Evolutionary conservation across 2,329 filamentous ascomycete genomes (phyloP).

Genomic region (Trichoderma sp.): DNA sequence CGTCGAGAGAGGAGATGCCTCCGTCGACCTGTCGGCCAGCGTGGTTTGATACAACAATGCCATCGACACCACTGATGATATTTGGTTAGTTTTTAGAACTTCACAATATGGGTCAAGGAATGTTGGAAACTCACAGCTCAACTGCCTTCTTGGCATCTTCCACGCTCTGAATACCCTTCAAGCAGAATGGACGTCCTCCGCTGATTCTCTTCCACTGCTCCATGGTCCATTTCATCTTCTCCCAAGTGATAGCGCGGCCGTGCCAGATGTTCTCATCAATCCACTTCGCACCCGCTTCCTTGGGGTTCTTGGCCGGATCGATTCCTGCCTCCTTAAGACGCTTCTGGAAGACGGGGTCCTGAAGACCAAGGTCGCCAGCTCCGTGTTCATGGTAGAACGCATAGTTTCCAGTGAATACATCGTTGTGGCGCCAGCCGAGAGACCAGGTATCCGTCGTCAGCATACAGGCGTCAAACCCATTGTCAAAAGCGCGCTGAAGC

Average conservation of each 20-base stretch:
- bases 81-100: no score
- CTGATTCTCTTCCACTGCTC: conserved; percentile 62
- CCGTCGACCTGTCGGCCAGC: conserved; percentile 55
- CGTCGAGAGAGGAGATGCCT: conserved; percentile 56
- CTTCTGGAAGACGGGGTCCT: conserved; percentile 62
- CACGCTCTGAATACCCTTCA: conserved; percentile 67
- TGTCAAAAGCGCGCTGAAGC: conserved; percentile 62
- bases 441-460: conserved; percentile 74
- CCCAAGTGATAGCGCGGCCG: conserved; percentile 64
- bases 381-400: conserved; percentile 64
- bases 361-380: conserved; percentile 57
- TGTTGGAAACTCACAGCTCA: conserved; percentile 42
- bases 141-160: conserved; percentile 61
- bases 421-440: conserved; percentile 69
- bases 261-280: conserved; percentile 65
- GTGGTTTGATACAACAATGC: conserved; percentile 65
- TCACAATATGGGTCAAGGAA: no score
- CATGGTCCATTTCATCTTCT: conserved; percentile 64
- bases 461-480: conserved; percentile 67
- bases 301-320: conserved; percentile 48
- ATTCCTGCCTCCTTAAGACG: conserved; percentile 55
- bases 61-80: conserved; percentile 36
- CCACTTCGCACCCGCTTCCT: conserved; percentile 62
- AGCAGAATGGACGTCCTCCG: conserved; percentile 60
- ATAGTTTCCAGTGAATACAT: conserved; percentile 65